These are phyloP conservation scores for Exophiala aquamarina DNA, from an alignment of 2,329 filamentous ascomycete species.

Conservation along the genomic window DNA sequence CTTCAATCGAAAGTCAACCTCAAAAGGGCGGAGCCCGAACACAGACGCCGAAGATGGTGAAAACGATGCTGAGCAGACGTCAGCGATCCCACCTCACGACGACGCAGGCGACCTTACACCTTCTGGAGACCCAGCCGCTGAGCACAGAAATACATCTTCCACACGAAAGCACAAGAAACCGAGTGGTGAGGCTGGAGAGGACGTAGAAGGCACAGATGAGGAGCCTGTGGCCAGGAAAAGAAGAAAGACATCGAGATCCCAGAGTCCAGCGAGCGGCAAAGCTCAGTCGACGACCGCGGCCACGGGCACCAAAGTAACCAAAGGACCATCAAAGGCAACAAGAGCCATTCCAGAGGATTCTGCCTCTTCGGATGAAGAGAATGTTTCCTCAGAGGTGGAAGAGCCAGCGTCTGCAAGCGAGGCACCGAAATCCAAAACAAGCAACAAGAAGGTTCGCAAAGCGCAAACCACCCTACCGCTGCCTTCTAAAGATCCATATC, in stretches of 20 bases:
- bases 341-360: conserved; percentile 30
- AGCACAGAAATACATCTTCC: conserved; percentile 26
- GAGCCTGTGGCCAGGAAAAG: conserved; percentile 61
- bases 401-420: conserved; percentile 45
- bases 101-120: conserved; percentile 14
- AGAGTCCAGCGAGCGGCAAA: conserved; percentile 32
- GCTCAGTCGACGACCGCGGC: conserved; percentile 26
- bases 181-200: conserved; percentile 39
- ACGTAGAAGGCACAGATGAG: conserved; percentile 54
- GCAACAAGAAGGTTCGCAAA: conserved; percentile 75
- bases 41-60: conserved; percentile 23
- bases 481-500: conserved; percentile 76
- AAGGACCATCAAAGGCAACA: conserved; percentile 32
- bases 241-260: conserved; percentile 33
- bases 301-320: conserved; percentile 27
- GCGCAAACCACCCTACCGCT: conserved; percentile 73
- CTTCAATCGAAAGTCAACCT: conserved; percentile 31
- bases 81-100: conserved; percentile 15
- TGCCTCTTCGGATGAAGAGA: conserved; percentile 49
- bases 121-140: conserved; percentile 12
- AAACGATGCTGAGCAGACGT: conserved; percentile 32
- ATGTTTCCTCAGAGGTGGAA: conserved; percentile 33
- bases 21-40: conserved; percentile 30
- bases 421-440: conserved; percentile 68
- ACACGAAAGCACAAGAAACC: conserved; percentile 40